phyloP scores from a whole-genome alignment of 2,329 filamentous ascomycete species.

The Diplodia corticola region DNA sequence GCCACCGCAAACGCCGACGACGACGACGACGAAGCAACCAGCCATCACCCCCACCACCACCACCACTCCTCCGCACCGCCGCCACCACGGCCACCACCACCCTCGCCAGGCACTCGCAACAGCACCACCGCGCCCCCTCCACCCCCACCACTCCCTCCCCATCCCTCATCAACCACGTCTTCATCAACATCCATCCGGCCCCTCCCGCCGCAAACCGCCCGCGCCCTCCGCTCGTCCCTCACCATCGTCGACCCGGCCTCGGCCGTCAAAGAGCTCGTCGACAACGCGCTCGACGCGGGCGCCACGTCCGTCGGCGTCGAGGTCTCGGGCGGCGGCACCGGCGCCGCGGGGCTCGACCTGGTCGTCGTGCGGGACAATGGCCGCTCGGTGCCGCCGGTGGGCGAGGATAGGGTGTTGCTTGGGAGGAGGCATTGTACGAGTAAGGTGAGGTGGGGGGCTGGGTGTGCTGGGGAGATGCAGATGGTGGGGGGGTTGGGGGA shows the following conservation, averaged over 20 bases:
- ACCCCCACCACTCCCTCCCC: neutral
- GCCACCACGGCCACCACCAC: neutral
- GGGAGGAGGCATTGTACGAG: constrained; percentile 72
- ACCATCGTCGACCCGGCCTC: constrained; percentile 60
- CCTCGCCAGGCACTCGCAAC: neutral
- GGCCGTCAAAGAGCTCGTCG: constrained; percentile 73
- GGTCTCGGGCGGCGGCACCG: constrained; percentile 62
- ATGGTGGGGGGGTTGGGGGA: too few species aligned
- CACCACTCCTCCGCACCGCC: neutral
- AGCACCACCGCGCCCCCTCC: neutral
- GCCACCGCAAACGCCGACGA: too few species aligned
- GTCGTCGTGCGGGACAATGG: constrained; percentile 69
- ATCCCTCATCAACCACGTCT: neutral
- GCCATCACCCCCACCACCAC: neutral
- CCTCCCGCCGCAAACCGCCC: constrained; percentile 47
- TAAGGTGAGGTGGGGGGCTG: too few species aligned
- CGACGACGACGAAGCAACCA: neutral
- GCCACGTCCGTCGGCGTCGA: constrained; percentile 66
- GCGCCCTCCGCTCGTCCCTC: constrained; percentile 62
- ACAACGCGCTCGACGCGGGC: constrained; percentile 73
- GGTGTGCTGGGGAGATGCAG: too few species aligned
- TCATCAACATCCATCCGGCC: constrained; percentile 26
- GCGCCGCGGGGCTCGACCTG: constrained; percentile 63
- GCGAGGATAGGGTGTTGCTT: constrained; percentile 61
- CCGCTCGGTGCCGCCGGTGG: constrained; percentile 64